phyloP scores from a whole-genome alignment of 441 rosid genomes.

The Bocquillonia castaneifolia region DNA sequence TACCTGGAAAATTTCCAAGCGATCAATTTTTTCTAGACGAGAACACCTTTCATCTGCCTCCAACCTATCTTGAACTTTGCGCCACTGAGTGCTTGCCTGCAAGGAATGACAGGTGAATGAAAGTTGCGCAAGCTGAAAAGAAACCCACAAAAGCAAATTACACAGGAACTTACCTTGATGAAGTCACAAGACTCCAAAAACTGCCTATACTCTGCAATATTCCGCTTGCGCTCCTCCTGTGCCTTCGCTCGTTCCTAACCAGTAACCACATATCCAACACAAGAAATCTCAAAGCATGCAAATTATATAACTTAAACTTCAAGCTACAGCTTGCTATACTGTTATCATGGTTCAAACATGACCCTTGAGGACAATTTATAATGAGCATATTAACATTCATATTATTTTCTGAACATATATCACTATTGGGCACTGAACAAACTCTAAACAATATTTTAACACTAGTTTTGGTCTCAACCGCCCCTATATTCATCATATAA shows the following conservation, averaged over 20 bases:
- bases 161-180: constrained; percentile 52
- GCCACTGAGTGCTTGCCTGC: constrained; percentile 86
- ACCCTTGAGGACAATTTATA: background rate
- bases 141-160: constrained; percentile 9
- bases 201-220: constrained; percentile 61
- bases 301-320: constrained; percentile 8
- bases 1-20: constrained; percentile 78
- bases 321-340: background rate
- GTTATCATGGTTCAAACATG: background rate
- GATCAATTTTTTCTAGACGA: constrained; percentile 84
- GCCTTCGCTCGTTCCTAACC: constrained; percentile 75
- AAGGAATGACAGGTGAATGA: constrained; percentile 8
- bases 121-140: background rate
- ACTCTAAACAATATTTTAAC: background rate
- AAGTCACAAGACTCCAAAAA: constrained; percentile 88
- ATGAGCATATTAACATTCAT: background rate
- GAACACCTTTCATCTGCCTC: constrained; percentile 85
- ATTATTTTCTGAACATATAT: background rate
- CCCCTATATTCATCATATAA: background rate
- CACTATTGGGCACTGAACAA: background rate
- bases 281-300: background rate
- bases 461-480: background rate
- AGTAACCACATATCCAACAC: constrained; percentile 28
- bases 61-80: constrained; percentile 69
- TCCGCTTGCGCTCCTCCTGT: constrained; percentile 63